A percentile compares a stretch with the other conserved stretches of the same genome.
phyloP scores from a whole-genome alignment of 768 basidiomycete genomes.

The Austroboletus eburneus region DNA sequence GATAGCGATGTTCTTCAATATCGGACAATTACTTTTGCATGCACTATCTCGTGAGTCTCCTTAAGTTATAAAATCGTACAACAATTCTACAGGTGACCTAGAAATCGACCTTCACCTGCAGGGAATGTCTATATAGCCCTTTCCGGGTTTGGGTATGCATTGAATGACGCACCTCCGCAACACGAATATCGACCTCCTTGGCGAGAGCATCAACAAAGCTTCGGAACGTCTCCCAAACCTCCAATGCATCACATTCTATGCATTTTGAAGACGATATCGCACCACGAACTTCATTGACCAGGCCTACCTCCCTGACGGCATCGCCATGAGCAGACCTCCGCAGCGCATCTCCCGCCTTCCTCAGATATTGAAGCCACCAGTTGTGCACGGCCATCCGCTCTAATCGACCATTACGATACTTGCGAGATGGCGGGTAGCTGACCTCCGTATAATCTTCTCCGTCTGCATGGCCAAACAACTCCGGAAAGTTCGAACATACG shows the following conservation, averaged over 20 bases:
- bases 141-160: no score
- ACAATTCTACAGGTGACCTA: no score
- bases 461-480: slow-evolving; percentile 4
- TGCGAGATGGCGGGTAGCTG: slow-evolving; percentile 1
- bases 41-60: no score
- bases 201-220: slow-evolving; percentile 13
- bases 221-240: slow-evolving; percentile 1
- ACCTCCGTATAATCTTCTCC: neutral
- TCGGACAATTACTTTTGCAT: no score
- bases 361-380: slow-evolving; percentile 18
- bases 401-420: neutral
- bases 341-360: slow-evolving; percentile 5
- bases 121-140: no score
- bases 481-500: no score
- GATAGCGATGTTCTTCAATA: no score
- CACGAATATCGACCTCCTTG: neutral
- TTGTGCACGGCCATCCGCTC: neutral
- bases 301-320: slow-evolving; percentile 1
- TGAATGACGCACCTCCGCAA: no score
- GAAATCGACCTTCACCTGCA: no score
- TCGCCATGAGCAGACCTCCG: neutral
- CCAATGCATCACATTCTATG: neutral
- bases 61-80: no score
- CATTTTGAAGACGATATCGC: slow-evolving; percentile 8
- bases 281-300: neutral